Evolutionary conservation across 768 basidiomycete genomes (phyloP).

Genomic region (Kwoniella botswanensis): DNA sequence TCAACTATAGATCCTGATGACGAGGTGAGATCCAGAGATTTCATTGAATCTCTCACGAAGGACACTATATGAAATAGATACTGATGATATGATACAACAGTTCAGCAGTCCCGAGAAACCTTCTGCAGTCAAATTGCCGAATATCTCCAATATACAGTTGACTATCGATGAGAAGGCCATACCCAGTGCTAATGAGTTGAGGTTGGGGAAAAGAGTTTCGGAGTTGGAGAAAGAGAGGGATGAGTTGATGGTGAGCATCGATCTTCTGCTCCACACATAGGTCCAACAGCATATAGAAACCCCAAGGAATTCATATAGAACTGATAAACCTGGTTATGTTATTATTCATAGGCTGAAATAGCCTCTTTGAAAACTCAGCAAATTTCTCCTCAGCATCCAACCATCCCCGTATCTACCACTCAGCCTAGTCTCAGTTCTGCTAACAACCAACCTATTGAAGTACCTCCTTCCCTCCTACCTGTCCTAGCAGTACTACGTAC

Average conservation of each 20-base stretch:
- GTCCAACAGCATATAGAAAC: no score
- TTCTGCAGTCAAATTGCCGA: constrained; percentile 4
- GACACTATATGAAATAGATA: no score
- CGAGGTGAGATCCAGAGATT: not conserved
- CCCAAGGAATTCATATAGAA: no score
- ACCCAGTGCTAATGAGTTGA: constrained; percentile 36
- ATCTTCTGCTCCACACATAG: no score
- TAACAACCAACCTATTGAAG: constrained; percentile 16
- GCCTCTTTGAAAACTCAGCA: constrained; percentile 4
- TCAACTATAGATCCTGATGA: constrained; percentile 7
- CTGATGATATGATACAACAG: not conserved
- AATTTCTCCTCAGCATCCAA: constrained; percentile 12
- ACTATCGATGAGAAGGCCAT: constrained; percentile 16
- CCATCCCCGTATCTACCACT: constrained; percentile 16
- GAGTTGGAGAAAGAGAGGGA: constrained; percentile 40
- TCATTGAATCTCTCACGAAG: no score
- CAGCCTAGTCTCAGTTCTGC: not conserved
- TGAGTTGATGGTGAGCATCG: constrained; percentile 19
- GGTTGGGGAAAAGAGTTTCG: constrained; percentile 28
- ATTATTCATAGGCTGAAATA: constrained; percentile 28
- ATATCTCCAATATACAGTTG: not conserved
- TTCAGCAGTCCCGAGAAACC: constrained; percentile 20
- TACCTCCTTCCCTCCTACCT: constrained; percentile 40
- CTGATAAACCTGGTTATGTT: not conserved
- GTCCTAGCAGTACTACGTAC: constrained; percentile 33